These are phyloP conservation scores for apple (Malus domestica) DNA, from an alignment of 306 rosid genomes.

Conservation along the genomic window DNA sequence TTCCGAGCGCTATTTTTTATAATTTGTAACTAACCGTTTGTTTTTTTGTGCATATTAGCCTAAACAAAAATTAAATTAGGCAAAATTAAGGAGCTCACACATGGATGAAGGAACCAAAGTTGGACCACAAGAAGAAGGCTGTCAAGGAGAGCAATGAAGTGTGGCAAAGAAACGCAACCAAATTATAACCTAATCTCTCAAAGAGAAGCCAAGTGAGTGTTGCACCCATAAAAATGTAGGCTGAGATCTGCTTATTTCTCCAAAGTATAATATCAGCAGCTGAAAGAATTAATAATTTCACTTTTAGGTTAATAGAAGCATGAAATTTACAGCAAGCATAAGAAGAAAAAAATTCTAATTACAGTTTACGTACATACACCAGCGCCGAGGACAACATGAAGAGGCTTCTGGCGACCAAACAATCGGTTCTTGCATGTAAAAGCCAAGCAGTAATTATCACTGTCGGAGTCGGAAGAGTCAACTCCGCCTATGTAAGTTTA, in stretches of 20 bases:
- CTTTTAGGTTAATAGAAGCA: not conserved
- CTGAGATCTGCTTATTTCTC: slow-evolving; percentile 40
- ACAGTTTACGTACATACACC: slow-evolving; percentile 36
- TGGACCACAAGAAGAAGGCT: slow-evolving; percentile 40
- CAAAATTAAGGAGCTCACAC: slow-evolving; percentile 31
- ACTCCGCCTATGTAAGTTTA: no score
- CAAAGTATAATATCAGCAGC: slow-evolving; percentile 62
- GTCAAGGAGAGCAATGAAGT: slow-evolving; percentile 25
- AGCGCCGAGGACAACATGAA: slow-evolving; percentile 45
- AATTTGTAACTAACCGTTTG: not conserved
- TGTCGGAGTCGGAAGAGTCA: slow-evolving; percentile 43
- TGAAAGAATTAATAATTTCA: not conserved
- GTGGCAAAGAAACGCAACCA: slow-evolving; percentile 43
- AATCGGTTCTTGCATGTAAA: slow-evolving; percentile 33
- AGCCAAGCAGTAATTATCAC: slow-evolving; percentile 30
- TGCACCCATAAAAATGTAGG: slow-evolving; percentile 29
- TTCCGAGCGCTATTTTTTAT: no score
- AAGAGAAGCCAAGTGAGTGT: slow-evolving; percentile 40
- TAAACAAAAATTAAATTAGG: no score
- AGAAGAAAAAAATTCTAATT: not conserved
- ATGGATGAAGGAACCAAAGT: slow-evolving; percentile 22
- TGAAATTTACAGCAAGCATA: not conserved
- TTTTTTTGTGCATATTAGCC: not conserved
- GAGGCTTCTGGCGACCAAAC: slow-evolving; percentile 50
- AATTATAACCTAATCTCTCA: slow-evolving; percentile 45